A percentile compares a stretch with the other conserved stretches of the same genome.
These are phyloP conservation scores for Chytridium lagenaria DNA, from an alignment of 371 early-diverging fungal species.

Conservation along the genomic window DNA sequence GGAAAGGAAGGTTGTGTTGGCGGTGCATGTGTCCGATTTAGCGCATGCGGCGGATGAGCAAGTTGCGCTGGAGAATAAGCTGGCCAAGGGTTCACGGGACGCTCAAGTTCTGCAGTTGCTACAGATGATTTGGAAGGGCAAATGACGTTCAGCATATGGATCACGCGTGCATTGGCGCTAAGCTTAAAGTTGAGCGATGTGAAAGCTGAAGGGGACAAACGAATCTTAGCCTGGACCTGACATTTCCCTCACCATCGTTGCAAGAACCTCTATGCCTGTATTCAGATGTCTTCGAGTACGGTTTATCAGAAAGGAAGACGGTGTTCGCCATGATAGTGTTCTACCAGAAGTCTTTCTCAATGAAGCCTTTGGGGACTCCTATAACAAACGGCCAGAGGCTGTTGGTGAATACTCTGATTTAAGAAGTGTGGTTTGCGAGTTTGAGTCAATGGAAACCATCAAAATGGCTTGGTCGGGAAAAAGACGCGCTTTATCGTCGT, in stretches of 20 bases:
- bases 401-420: not conserved
- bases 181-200: too few species aligned
- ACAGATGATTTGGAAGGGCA: not conserved
- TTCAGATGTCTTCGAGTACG: not conserved
- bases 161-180: conserved; percentile 5
- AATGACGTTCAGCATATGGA: not conserved
- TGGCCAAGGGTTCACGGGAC: not conserved
- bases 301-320: not conserved
- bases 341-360: not conserved
- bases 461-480: not conserved
- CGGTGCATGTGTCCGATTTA: not conserved
- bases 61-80: not conserved
- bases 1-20: not conserved
- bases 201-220: too few species aligned
- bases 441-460: not conserved
- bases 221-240: too few species aligned
- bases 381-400: not conserved
- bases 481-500: conserved; percentile 4
- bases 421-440: not conserved
- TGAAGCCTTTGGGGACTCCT: not conserved
- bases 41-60: not conserved
- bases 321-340: not conserved
- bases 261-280: not conserved
- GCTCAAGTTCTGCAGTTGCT: not conserved
- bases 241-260: not conserved